Evolutionary conservation across 306 rosid genomes (phyloP).

Genomic region (Fragaria vesca): DNA sequence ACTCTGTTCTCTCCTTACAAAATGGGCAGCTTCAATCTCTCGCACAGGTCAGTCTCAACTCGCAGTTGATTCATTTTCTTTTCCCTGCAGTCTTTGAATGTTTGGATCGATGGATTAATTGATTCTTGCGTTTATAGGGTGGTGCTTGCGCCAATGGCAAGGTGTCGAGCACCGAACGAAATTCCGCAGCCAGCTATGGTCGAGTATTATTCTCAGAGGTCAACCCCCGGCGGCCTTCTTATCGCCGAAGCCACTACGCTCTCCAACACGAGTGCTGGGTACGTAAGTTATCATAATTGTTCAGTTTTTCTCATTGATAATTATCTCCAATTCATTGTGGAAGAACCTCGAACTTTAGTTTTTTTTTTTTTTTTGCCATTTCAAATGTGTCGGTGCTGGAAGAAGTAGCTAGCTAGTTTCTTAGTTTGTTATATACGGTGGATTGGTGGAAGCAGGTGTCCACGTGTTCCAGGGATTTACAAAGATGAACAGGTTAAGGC

Average conservation of each 20-base stretch:
- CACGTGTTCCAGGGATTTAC: constrained; percentile 57
- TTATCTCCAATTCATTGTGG: background rate
- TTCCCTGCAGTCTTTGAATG: too few relatives aligned
- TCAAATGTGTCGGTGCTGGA: too few relatives aligned
- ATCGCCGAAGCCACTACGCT: constrained; percentile 46
- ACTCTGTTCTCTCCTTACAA: constrained; percentile 63
- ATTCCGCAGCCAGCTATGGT: constrained; percentile 36
- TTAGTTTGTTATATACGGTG: background rate
- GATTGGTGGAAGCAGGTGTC: constrained; percentile 36
- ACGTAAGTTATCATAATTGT: background rate
- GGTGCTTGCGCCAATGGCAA: constrained; percentile 61
- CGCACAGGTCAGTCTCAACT: constrained; percentile 57
- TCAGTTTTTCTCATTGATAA: too few relatives aligned
- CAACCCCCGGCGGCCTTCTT: constrained; percentile 49
- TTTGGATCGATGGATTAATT: too few relatives aligned
- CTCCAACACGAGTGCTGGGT: constrained; percentile 41
- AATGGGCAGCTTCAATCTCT: constrained; percentile 59
- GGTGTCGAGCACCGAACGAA: constrained; percentile 50
- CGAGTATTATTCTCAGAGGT: constrained; percentile 46
- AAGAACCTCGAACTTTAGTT: too few relatives aligned
- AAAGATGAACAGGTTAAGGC: constrained; percentile 61
- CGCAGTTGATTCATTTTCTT: too few relatives aligned
- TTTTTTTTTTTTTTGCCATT: too few relatives aligned
- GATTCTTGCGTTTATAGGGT: constrained; percentile 48
- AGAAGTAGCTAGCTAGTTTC: background rate